These are phyloP conservation scores for Coccomyxa sp. DNA, from an alignment of 139 green algal species.

Conservation along the genomic window DNA sequence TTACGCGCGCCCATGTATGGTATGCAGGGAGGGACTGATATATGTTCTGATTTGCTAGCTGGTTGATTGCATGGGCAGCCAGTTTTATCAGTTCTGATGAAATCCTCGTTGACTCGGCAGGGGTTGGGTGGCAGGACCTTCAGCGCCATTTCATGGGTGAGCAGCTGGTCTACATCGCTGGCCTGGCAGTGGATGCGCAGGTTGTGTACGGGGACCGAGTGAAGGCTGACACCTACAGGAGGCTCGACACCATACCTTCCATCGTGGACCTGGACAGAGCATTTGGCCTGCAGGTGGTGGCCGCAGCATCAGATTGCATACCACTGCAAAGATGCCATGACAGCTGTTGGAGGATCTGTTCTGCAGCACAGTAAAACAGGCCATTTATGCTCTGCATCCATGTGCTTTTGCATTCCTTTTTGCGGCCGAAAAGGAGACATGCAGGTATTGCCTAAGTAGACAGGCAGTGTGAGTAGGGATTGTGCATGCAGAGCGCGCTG, in stretches of 20 bases:
- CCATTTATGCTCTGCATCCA: not conserved
- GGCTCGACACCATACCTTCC: not conserved
- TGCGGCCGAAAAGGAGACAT: not conserved
- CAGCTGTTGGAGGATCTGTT: not conserved
- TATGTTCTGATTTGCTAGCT: no score
- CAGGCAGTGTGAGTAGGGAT: no score
- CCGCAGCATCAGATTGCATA: not conserved
- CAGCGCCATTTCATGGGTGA: not conserved
- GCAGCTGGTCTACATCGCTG: not conserved
- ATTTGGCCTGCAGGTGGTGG: not conserved
- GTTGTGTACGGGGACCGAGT: not conserved
- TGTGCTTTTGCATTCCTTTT: not conserved
- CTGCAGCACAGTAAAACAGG: not conserved
- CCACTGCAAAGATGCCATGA: not conserved
- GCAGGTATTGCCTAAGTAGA: no score
- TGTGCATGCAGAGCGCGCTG: not conserved
- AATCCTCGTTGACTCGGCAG: no score
- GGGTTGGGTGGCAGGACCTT: not conserved
- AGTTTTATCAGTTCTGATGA: no score
- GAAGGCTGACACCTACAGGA: not conserved
- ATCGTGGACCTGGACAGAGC: not conserved
- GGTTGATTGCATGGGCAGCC: no score
- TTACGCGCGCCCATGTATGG: no score
- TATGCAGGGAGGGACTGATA: no score
- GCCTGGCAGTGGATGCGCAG: not conserved